A percentile compares a stretch with the other conserved stretches of the same genome.
Evolutionary conservation across 768 basidiomycete species (phyloP).

Genomic region (Gymnopilus dilepis): DNA sequence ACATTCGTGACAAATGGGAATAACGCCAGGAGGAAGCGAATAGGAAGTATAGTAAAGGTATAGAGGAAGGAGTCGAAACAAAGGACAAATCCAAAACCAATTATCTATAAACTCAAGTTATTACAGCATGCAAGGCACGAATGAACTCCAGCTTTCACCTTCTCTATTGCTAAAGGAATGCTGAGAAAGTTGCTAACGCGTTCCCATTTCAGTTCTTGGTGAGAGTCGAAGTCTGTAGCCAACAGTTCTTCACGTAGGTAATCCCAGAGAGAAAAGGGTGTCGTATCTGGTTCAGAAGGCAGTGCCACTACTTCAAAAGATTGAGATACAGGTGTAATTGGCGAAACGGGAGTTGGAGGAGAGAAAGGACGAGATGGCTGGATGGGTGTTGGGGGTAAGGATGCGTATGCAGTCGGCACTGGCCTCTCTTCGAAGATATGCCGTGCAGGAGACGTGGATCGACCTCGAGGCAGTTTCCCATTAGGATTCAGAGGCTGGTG

Average conservation of each 20-base stretch:
- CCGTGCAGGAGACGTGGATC: slow-evolving; percentile 31
- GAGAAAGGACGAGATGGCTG: slow-evolving; percentile 48
- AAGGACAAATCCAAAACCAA: slow-evolving; percentile 89
- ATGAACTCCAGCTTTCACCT: slow-evolving; percentile 52
- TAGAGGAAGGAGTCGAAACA: slow-evolving; percentile 98
- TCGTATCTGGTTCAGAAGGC: slow-evolving; percentile 30
- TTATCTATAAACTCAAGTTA: slow-evolving; percentile 57
- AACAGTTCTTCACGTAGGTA: slow-evolving; percentile 88
- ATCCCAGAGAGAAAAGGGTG: slow-evolving; percentile 88
- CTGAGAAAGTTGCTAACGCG: slow-evolving; percentile 94
- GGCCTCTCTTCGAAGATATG: slow-evolving; percentile 32
- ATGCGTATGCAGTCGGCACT: slow-evolving; percentile 65
- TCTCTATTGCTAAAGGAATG: slow-evolving; percentile 92
- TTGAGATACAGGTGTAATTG: slow-evolving; percentile 31
- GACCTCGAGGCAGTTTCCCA: slow-evolving; percentile 23
- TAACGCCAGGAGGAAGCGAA: slow-evolving; percentile 76
- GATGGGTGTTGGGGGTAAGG: slow-evolving; percentile 77
- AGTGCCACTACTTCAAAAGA: slow-evolving; percentile 25
- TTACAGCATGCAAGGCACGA: background rate
- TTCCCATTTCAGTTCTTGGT: slow-evolving; percentile 95
- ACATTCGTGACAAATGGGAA: slow-evolving; percentile 58
- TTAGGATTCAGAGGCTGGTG: slow-evolving; percentile 20
- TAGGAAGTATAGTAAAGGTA: slow-evolving; percentile 96
- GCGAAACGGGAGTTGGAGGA: slow-evolving; percentile 38
- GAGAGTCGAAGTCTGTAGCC: slow-evolving; percentile 93